Evolutionary conservation across 1,284 basidiomycete genomes (phyloP), one percentile per base, ranked within the genome.

Genomic region (Fomitopsis schrenkii): DNA sequence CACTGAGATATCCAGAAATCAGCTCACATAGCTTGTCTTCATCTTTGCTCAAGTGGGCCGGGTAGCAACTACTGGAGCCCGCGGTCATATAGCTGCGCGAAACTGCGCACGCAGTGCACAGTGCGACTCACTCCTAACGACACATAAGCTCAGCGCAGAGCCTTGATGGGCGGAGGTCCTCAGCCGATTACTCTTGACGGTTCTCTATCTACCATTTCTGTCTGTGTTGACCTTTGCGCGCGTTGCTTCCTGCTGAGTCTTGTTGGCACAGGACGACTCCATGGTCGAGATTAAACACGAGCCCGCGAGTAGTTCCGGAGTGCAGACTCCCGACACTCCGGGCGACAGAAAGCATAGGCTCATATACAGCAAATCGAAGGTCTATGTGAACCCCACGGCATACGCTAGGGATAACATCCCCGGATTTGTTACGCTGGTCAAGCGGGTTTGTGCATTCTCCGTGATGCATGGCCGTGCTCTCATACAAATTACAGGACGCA

Each of bases 341-440:
- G 87, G 89, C 62, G 83, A 84, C 66, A 70, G 69, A 63, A 86
- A 83, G 73, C 84, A 85, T 71, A 80, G 90, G 58, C 79, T 97
- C 52, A 75, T 97, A 19, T 97, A 94, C 70, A 91, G 86, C 74
- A 96, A 96, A 75, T 92, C 90, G 44, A 95, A 95, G 72, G 94
- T 96, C 45, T 95, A 95, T 70, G 88, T 97, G 52, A 95, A 98
- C 70, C 96, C 97, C 0, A 97, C 95, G 0, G 88, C 92, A 2
- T 96, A 95, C 72, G 82, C 90, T 2, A 84, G 90, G 68, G 96
- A 98, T 76, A 97, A 98, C 74, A 92, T 98, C 35, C 86, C 94
- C 4, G 97, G 97, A 3, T 97, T 96, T 73, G 85, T 95, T 6
- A 88, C 90, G 14, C 82, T 98, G 61, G 94, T 97, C 15, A 94